Evolutionary conservation across 106 monocot species (phyloP).

Genomic region (Cymbidium sinense): DNA sequence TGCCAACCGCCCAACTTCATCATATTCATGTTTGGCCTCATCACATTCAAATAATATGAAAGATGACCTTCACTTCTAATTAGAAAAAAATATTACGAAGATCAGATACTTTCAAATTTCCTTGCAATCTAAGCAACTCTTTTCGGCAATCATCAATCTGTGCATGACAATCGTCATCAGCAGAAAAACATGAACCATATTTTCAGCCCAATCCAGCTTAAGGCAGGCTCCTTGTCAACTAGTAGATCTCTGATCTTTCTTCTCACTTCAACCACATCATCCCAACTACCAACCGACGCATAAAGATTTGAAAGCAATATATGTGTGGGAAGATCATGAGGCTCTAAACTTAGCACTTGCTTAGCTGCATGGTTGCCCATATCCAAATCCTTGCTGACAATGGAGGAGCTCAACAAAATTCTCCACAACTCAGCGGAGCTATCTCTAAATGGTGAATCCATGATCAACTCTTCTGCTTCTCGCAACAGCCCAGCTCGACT

Average conservation of each 20-base stretch:
- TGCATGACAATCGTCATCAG: constrained; percentile 51
- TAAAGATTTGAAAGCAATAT: constrained; percentile 85
- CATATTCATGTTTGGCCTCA: neutral
- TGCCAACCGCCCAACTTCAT: too few species aligned
- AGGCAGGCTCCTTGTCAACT: constrained; percentile 73
- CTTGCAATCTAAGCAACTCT: constrained; percentile 47
- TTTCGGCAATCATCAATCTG: constrained; percentile 35
- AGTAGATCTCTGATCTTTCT: constrained; percentile 61
- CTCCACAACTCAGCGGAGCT: constrained; percentile 65
- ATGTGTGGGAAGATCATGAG: constrained; percentile 53
- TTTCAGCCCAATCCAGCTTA: constrained; percentile 78
- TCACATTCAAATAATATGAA: too few species aligned
- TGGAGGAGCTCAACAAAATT: constrained; percentile 66
- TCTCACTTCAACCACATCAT: constrained; percentile 49
- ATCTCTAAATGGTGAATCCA: constrained; percentile 40
- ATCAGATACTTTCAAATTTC: too few species aligned
- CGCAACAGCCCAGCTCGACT: constrained; percentile 53
- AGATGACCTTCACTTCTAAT: too few species aligned
- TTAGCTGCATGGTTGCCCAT: constrained; percentile 56
- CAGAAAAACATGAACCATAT: constrained; percentile 45
- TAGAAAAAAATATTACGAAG: too few species aligned
- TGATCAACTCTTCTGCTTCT: constrained; percentile 69
- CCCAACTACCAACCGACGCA: constrained; percentile 69
- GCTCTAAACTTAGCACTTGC: constrained; percentile 36
- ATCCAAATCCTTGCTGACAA: constrained; percentile 37